Evolutionary conservation across 225 moss, liverwort and hornwort species (phyloP).

Genomic region (Polytrichum commune): DNA sequence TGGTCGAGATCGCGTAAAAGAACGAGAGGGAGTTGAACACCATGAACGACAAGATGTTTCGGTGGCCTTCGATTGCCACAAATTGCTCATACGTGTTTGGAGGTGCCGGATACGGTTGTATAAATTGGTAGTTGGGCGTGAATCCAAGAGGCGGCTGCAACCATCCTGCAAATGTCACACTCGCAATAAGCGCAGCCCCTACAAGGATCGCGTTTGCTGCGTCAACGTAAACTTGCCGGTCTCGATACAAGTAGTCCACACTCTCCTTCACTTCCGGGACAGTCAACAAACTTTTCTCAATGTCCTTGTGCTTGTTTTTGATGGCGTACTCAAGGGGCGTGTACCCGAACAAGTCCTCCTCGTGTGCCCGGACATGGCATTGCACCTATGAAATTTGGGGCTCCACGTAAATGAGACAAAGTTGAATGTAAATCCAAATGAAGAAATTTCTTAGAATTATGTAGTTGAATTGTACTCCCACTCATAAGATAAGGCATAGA

Average conservation of each 20-base stretch:
- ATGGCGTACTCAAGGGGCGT: slow-evolving; percentile 35
- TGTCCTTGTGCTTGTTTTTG: slow-evolving; percentile 26
- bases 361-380: slow-evolving; percentile 3
- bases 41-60: slow-evolving; percentile 28
- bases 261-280: slow-evolving; percentile 45
- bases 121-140: slow-evolving; percentile 21
- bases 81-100: slow-evolving; percentile 4
- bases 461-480: too few species aligned
- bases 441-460: too few species aligned
- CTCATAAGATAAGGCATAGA: too few species aligned
- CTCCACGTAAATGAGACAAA: too few species aligned
- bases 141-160: slow-evolving; percentile 45
- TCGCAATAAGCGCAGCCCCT: slow-evolving; percentile 44
- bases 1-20: slow-evolving; percentile 32
- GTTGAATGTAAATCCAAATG: too few species aligned
- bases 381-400: too few species aligned
- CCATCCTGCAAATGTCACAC: slow-evolving; percentile 47
- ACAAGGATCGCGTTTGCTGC: slow-evolving; percentile 54
- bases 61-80: slow-evolving; percentile 29
- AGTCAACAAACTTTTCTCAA: slow-evolving; percentile 33
- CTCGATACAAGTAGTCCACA: slow-evolving; percentile 44
- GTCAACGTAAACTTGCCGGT: slow-evolving; percentile 56
- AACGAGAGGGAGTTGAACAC: slow-evolving; percentile 43
- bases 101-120: slow-evolving; percentile 11
- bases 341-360: slow-evolving; percentile 25